These are phyloP conservation scores for Candida boleticola DNA, from an alignment of 805 yeast species.

Conservation along the genomic window DNA sequence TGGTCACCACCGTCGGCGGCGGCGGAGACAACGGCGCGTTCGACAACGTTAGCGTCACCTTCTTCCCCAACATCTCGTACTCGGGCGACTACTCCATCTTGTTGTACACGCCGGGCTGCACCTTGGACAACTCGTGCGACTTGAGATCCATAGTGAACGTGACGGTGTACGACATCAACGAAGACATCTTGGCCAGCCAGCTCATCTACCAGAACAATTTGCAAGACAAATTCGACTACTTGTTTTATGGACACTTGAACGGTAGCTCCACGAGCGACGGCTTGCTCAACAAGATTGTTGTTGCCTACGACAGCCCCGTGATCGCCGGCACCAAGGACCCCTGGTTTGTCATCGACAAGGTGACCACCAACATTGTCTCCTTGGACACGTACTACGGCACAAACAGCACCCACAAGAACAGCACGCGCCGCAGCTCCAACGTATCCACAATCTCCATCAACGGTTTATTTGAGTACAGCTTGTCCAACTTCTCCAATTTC, in stretches of 20 bases:
- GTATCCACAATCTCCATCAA: slow-evolving; percentile 46
- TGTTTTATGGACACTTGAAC: slow-evolving; percentile 69
- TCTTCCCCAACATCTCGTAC: slow-evolving; percentile 65
- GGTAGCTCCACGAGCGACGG: slow-evolving; percentile 30
- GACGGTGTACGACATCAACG: slow-evolving; percentile 53
- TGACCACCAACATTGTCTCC: slow-evolving; percentile 48
- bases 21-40: slow-evolving; percentile 19
- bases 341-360: slow-evolving; percentile 70
- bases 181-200: slow-evolving; percentile 38
- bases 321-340: slow-evolving; percentile 22
- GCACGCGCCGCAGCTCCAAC: slow-evolving; percentile 14
- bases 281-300: slow-evolving; percentile 25
- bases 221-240: slow-evolving; percentile 73
- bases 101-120: slow-evolving; percentile 87
- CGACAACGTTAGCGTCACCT: slow-evolving; percentile 46
- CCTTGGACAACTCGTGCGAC: slow-evolving; percentile 61
- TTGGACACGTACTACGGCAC: slow-evolving; percentile 40
- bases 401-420: slow-evolving; percentile 16
- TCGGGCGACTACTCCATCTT: slow-evolving; percentile 74
- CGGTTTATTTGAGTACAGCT: slow-evolving; percentile 81
- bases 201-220: slow-evolving; percentile 77
- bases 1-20: slow-evolving; percentile 24
- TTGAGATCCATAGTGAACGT: slow-evolving; percentile 78
- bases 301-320: slow-evolving; percentile 25
- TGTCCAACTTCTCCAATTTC: slow-evolving; percentile 55